Evolutionary conservation across 208 protist species (phyloP).

Genomic region (Angomonas desouzai): DNA sequence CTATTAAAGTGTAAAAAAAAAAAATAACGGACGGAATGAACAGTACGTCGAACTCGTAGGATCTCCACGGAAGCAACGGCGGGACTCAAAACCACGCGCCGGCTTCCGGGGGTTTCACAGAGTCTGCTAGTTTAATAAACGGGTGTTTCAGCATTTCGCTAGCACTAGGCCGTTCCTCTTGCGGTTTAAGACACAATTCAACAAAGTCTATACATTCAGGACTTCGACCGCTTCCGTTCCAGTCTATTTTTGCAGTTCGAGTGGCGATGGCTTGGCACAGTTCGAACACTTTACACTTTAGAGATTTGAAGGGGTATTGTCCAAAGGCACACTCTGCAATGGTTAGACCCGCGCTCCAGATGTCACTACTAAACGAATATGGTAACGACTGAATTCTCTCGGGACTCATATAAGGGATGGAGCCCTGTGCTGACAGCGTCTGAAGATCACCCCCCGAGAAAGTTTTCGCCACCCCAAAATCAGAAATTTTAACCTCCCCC

Average conservation of each 20-base stretch:
- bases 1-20: constrained; percentile 3
- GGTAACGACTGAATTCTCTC: constrained; percentile 85
- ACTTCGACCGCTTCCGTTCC: constrained; percentile 28
- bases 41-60: too few relatives aligned
- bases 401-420: constrained; percentile 94
- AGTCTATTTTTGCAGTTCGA: constrained; percentile 59
- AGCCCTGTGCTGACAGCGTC: constrained; percentile 86
- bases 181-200: constrained; percentile 61
- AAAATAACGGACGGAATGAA: too few relatives aligned
- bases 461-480: constrained; percentile 94
- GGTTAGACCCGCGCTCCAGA: constrained; percentile 91
- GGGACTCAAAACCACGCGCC: constrained; percentile 66
- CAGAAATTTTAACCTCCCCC: constrained; percentile 95
- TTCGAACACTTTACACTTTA: constrained; percentile 79
- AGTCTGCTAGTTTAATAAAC: constrained; percentile 65
- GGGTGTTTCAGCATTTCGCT: constrained; percentile 66
- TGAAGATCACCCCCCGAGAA: constrained; percentile 72
- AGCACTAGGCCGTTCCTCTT: constrained; percentile 51
- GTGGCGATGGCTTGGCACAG: constrained; percentile 75
- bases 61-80: too few relatives aligned
- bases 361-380: constrained; percentile 90
- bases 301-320: constrained; percentile 73
- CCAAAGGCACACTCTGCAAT: constrained; percentile 86
- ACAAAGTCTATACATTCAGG: constrained; percentile 79
- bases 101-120: constrained; percentile 49